These are phyloP conservation scores for Picea sitchensis DNA, from an alignment of 75 land plant species.

Conservation along the genomic window DNA sequence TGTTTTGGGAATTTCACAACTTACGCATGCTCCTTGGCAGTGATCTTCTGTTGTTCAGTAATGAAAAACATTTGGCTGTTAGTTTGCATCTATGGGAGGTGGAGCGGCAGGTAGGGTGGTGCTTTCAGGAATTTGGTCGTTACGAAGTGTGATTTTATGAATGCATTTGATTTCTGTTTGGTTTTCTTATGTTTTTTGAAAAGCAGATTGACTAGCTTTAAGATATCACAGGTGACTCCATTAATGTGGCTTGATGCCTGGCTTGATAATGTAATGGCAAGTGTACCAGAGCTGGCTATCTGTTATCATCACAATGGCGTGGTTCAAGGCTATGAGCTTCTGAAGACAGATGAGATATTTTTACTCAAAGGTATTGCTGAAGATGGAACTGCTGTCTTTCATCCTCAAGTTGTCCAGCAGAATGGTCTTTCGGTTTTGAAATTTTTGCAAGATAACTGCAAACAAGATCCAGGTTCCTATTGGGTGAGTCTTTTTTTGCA, in stretches of 20 bases:
- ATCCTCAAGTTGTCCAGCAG: conserved; percentile 97
- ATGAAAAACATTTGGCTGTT: conserved; percentile 97
- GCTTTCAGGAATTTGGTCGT: not conserved
- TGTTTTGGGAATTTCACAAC: conserved; percentile 98
- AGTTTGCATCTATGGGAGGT: conserved; percentile 98
- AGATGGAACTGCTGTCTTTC: conserved; percentile 94
- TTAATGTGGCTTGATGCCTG: conserved; percentile 98
- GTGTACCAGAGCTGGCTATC: conserved; percentile 97
- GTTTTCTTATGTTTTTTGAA: conserved; percentile 3
- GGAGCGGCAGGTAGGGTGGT: conserved; percentile 58
- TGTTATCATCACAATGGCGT: conserved; percentile 98
- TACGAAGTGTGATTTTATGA: not conserved
- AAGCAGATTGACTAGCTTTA: not conserved
- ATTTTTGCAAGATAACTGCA: conserved; percentile 97
- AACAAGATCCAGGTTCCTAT: conserved; percentile 98
- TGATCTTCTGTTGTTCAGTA: conserved; percentile 95
- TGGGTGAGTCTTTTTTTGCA: conserved; percentile 61
- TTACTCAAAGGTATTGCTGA: conserved; percentile 89
- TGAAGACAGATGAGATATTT: conserved; percentile 97
- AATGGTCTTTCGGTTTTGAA: conserved; percentile 94
- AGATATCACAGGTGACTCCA: conserved; percentile 75
- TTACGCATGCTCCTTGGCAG: conserved; percentile 95
- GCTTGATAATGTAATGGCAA: conserved; percentile 99
- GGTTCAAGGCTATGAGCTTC: conserved; percentile 98
- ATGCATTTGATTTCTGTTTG: not conserved